Percentiles rank a stretch among this genome's conserved stretches.
Conservation (phyloP, 208 protist species). For the Leishmania amazonensis region DNA sequence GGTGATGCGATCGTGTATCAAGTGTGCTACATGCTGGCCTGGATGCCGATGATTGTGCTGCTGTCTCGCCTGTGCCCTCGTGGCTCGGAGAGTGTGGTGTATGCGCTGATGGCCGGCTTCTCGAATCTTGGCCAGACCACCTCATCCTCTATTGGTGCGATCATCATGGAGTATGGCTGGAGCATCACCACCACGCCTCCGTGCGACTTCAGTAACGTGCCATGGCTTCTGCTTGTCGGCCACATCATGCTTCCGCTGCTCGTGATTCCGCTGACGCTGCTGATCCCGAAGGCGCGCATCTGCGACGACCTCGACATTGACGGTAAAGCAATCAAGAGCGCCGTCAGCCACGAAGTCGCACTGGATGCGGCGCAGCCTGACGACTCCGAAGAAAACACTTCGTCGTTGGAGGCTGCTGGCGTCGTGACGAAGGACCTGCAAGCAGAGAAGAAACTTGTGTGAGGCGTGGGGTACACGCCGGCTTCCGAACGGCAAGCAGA, state of each 20-base stretch:
- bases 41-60: slow-evolving; percentile 78
- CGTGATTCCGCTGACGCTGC: slow-evolving; percentile 56
- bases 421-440: neutral
- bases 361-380: neutral
- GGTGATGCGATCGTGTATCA: slow-evolving; percentile 68
- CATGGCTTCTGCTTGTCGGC: slow-evolving; percentile 56
- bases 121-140: slow-evolving; percentile 73
- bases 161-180: slow-evolving; percentile 63
- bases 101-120: slow-evolving; percentile 83
- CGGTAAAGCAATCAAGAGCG: slow-evolving; percentile 22
- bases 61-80: slow-evolving; percentile 81
- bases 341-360: neutral
- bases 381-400: neutral
- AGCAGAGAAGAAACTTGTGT: neutral
- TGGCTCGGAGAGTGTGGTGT: slow-evolving; percentile 78
- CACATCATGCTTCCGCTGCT: slow-evolving; percentile 61
- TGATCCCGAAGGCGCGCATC: slow-evolving; percentile 64
- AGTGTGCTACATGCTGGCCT: slow-evolving; percentile 65
- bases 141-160: slow-evolving; percentile 39
- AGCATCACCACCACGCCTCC: slow-evolving; percentile 36
- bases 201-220: slow-evolving; percentile 77
- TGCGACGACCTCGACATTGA: slow-evolving; percentile 57
- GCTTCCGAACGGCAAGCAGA: neutral
- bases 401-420: neutral
- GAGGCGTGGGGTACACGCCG: neutral